Evolutionary conservation across 805 yeast genomes (phyloP).

Genomic region (Ogataea paradorogensis): DNA sequence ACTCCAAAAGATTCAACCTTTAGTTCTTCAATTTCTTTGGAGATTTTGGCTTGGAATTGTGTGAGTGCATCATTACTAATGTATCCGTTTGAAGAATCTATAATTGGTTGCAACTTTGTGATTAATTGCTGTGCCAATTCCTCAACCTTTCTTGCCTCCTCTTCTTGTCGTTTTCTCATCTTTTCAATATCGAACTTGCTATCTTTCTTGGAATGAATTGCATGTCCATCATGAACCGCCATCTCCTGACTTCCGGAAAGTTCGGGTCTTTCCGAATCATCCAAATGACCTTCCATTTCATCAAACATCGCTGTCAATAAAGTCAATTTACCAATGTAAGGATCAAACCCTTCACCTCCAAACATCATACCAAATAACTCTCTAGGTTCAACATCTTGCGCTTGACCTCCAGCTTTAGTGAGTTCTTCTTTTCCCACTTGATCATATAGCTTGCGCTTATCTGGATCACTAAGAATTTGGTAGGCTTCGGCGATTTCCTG

Average conservation of each 20-base stretch:
- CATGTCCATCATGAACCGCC: constrained; percentile 10
- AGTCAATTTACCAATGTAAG: constrained; percentile 85
- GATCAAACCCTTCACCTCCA: constrained; percentile 87
- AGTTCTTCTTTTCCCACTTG: constrained; percentile 67
- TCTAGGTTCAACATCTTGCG: constrained; percentile 68
- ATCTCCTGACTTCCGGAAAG: constrained; percentile 15
- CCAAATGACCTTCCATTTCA: constrained; percentile 29
- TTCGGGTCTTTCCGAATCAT: constrained; percentile 29
- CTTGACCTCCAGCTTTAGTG: constrained; percentile 43
- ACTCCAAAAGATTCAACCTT: constrained; percentile 85
- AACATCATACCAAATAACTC: constrained; percentile 70
- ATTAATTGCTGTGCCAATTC: constrained; percentile 57
- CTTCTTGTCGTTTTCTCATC: not conserved
- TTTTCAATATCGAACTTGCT: not conserved
- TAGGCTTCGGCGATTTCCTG: constrained; percentile 66
- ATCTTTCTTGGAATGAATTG: constrained; percentile 9
- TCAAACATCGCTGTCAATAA: constrained; percentile 69
- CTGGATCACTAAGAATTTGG: constrained; percentile 68
- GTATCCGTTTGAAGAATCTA: constrained; percentile 37
- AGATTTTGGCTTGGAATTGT: constrained; percentile 59
- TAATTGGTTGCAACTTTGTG: constrained; percentile 36
- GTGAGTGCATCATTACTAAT: constrained; percentile 44
- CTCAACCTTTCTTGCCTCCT: constrained; percentile 46
- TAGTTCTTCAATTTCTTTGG: constrained; percentile 78
- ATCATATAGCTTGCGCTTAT: constrained; percentile 64